A percentile compares a stretch with the other conserved stretches of the same genome.
These are phyloP conservation scores for Phytophthora vignae DNA, from an alignment of 352 stramenopile species.

Conservation along the genomic window DNA sequence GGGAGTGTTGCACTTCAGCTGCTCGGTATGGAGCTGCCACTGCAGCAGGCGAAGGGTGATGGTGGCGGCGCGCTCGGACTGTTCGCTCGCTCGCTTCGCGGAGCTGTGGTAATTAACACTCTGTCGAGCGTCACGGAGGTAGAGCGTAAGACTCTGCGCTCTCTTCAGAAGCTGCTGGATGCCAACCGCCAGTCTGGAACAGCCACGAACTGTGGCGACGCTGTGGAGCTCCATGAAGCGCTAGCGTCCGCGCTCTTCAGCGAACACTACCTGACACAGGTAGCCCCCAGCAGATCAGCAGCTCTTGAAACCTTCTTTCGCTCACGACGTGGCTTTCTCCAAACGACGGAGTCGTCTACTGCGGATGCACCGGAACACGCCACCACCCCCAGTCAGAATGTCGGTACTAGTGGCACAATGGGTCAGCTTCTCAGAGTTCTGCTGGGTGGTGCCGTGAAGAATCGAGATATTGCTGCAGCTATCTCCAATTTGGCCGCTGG, in stretches of 20 bases:
- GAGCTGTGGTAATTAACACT: conserved; percentile 65
- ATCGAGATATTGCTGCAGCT: conserved; percentile 30
- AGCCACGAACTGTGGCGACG: conserved; percentile 12
- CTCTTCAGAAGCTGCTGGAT: conserved; percentile 29
- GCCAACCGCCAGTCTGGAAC: not conserved
- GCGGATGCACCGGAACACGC: not conserved
- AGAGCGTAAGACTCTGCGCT: conserved; percentile 34
- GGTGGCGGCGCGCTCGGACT: conserved; percentile 36
- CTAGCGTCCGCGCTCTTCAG: conserved; percentile 59
- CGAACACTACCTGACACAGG: conserved; percentile 69
- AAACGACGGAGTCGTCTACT: conserved; percentile 12
- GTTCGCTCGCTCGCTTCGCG: conserved; percentile 57
- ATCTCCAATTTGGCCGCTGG: conserved; percentile 42
- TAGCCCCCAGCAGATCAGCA: conserved; percentile 45
- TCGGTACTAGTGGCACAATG: conserved; percentile 10
- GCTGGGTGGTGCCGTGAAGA: conserved; percentile 61
- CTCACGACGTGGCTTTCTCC: conserved; percentile 56
- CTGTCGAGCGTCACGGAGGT: conserved; percentile 33
- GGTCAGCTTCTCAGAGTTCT: conserved; percentile 46
- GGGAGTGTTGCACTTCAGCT: conserved; percentile 58
- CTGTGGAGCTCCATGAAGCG: conserved; percentile 60
- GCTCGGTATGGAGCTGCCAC: conserved; percentile 52
- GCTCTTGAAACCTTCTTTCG: conserved; percentile 65
- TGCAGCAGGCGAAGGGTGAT: conserved; percentile 27
- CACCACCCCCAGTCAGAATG: not conserved